Percentiles rank a stretch among this genome's conserved stretches.
phyloP scores from a whole-genome alignment of 2,329 filamentous ascomycete species.

The Mycocentrospora acerina region DNA sequence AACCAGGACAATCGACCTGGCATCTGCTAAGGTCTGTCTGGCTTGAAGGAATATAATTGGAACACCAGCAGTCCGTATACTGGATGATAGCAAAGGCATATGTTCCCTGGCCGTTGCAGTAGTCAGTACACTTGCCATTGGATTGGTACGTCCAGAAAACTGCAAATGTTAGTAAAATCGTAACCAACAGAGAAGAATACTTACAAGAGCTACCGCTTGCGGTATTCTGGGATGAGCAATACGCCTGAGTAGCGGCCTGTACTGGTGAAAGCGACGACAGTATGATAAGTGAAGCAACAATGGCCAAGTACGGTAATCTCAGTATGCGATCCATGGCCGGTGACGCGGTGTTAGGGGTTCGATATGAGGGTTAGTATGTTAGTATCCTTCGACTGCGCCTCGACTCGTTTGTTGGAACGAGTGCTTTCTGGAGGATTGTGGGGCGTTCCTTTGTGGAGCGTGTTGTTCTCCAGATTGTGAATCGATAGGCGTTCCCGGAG shows the following conservation, averaged over 20 bases:
- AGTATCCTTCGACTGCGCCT: background rate
- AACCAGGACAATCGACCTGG: slow-evolving; percentile 66
- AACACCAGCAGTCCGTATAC: slow-evolving; percentile 70
- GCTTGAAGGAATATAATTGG: slow-evolving; percentile 62
- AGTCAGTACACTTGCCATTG: slow-evolving; percentile 66
- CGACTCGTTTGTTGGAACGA: slow-evolving; percentile 6
- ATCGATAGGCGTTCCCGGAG: slow-evolving; percentile 5
- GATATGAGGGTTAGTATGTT: background rate
- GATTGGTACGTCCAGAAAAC: slow-evolving; percentile 55
- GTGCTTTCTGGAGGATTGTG: slow-evolving; percentile 2
- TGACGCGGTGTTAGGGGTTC: slow-evolving; percentile 3
- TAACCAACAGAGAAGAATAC: slow-evolving; percentile 8
- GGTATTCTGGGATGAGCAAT: slow-evolving; percentile 51
- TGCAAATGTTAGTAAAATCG: slow-evolving; percentile 10
- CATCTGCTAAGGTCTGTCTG: slow-evolving; percentile 53
- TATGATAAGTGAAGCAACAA: slow-evolving; percentile 21
- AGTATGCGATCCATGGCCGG: slow-evolving; percentile 17
- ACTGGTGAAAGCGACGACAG: slow-evolving; percentile 13
- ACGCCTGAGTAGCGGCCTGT: slow-evolving; percentile 30
- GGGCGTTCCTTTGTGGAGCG: slow-evolving; percentile 1
- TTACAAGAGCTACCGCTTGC: slow-evolving; percentile 39
- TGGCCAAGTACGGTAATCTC: slow-evolving; percentile 11
- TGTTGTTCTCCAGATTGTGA: slow-evolving; percentile 6
- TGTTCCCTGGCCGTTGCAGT: slow-evolving; percentile 52
- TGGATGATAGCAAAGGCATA: slow-evolving; percentile 72